A percentile compares a stretch with the other conserved stretches of the same genome.
These are phyloP conservation scores for Linum usitatissimum DNA, from an alignment of 345 rosid genomes.

Conservation along the genomic window DNA sequence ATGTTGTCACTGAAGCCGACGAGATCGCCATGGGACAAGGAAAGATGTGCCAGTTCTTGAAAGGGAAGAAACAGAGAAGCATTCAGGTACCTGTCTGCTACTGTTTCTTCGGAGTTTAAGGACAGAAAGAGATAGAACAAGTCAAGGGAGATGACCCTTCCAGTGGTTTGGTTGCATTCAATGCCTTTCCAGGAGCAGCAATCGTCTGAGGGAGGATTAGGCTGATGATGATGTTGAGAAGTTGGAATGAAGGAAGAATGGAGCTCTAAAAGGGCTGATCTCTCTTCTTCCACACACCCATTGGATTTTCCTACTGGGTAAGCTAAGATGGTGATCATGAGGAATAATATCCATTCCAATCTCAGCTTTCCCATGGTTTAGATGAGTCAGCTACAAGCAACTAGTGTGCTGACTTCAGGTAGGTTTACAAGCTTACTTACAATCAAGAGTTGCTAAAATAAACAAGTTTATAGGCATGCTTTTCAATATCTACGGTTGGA, in stretches of 20 bases:
- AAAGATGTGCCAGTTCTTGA: background rate
- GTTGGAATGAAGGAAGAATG: background rate
- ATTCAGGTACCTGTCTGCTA: constrained; percentile 1
- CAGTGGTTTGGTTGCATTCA: background rate
- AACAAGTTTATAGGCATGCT: no score
- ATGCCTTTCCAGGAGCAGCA: constrained; percentile 8
- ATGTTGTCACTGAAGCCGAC: constrained; percentile 5
- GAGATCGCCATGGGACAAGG: background rate
- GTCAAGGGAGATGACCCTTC: background rate
- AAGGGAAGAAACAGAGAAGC: constrained; percentile 11
- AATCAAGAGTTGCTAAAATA: no score
- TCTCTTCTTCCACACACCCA: constrained; percentile 5
- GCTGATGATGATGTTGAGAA: background rate
- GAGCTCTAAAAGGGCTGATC: constrained; percentile 1
- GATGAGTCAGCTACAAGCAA: no score
- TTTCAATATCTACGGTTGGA: no score
- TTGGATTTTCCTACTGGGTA: background rate
- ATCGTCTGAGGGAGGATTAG: background rate
- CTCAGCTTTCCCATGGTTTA: no score
- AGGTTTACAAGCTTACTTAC: no score
- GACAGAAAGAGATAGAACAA: background rate
- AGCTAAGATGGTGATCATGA: background rate
- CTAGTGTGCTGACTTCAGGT: no score
- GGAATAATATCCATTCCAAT: no score
- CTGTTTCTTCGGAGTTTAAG: background rate